Conservation (phyloP, 148 eudicot species). For the Fagopyrum tataricum region DNA sequence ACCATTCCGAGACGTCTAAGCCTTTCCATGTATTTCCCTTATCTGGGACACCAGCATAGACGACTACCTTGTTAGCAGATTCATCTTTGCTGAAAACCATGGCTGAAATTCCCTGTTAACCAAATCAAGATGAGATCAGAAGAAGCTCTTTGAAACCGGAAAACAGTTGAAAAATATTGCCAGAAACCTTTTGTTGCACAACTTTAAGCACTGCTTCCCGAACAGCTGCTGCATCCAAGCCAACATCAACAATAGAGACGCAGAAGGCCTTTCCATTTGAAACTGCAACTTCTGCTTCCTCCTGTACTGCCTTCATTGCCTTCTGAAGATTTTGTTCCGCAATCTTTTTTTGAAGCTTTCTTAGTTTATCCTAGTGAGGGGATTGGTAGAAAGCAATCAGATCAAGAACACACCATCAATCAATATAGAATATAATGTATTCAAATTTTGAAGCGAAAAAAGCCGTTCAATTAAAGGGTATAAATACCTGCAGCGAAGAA, state of each 20-base stretch:
- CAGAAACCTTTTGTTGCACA: conserved; percentile 67
- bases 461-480: not conserved
- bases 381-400: not conserved
- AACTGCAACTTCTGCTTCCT: conserved; percentile 65
- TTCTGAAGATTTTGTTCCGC: conserved; percentile 73
- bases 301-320: conserved; percentile 53
- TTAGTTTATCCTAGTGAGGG: conserved; percentile 49
- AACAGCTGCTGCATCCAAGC: conserved; percentile 67
- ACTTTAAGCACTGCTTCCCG: conserved; percentile 83
- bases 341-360: conserved; percentile 59
- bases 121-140: conserved; percentile 14
- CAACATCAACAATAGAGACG: conserved; percentile 61
- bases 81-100: conserved; percentile 85
- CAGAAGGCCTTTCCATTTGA: conserved; percentile 73
- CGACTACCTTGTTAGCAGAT: conserved; percentile 64
- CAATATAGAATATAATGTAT: not conserved
- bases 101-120: conserved; percentile 57
- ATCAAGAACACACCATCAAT: not conserved
- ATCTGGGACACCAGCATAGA: conserved; percentile 88
- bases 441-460: not conserved
- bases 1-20: conserved; percentile 73
- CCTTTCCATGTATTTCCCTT: conserved; percentile 64
- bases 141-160: not conserved
- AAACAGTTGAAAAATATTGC: not conserved
- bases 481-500: conserved; percentile 59